These are phyloP conservation scores for Liquidambar formosana DNA, from an alignment of 164 flowering plant genomes.

Conservation along the genomic window DNA sequence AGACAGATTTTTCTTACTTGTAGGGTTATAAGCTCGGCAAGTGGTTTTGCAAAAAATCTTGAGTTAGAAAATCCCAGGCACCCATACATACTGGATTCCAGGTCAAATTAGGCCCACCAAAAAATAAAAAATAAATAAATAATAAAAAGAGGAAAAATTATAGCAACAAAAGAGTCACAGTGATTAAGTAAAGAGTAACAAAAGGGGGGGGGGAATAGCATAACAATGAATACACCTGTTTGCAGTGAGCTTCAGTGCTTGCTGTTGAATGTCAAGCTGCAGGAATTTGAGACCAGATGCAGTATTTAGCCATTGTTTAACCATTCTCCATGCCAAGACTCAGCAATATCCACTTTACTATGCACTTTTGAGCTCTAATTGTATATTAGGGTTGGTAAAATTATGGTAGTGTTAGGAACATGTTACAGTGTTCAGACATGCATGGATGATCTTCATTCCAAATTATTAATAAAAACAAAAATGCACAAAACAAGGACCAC, in stretches of 20 bases:
- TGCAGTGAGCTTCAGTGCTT: conserved; percentile 98
- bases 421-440: too few relatives aligned
- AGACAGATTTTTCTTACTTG: too few relatives aligned
- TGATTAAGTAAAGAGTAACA: too few relatives aligned
- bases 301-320: conserved; percentile 67
- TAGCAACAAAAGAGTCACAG: not conserved
- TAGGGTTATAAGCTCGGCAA: too few relatives aligned
- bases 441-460: too few relatives aligned
- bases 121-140: conserved; percentile 2
- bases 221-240: conserved; percentile 61
- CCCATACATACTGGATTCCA: conserved; percentile 88
- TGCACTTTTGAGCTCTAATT: too few relatives aligned
- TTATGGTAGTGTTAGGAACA: too few relatives aligned
- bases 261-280: conserved; percentile 95
- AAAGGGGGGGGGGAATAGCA: not conserved
- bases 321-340: too few relatives aligned
- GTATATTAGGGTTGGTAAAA: too few relatives aligned
- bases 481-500: too few relatives aligned
- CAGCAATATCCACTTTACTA: too few relatives aligned
- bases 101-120: not conserved
- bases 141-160: not conserved
- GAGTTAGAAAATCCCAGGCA: conserved; percentile 98
- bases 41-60: conserved; percentile 98
- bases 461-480: too few relatives aligned
- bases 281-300: conserved; percentile 74